Conservation (phyloP, 2,329 filamentous ascomycete species). For the Acrocalymma vagum region DNA sequence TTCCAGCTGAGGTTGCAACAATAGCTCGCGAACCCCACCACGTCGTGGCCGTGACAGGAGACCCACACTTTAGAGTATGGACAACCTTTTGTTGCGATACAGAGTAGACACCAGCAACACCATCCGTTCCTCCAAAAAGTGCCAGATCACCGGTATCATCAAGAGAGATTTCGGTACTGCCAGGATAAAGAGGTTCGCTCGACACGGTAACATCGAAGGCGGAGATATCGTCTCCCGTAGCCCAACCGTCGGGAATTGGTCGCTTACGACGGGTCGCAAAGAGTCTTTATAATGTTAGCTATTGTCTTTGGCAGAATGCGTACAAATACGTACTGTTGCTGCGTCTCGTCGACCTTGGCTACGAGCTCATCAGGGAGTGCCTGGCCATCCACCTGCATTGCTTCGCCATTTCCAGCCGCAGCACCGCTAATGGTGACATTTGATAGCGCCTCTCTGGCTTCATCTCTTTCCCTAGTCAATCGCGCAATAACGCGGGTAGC, state of each 20-base stretch:
- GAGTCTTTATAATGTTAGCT: conserved; percentile 64
- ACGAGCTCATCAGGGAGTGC: conserved; percentile 76
- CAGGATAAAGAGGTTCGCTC: conserved; percentile 68
- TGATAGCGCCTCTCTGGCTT: conserved; percentile 87
- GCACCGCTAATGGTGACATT: conserved; percentile 77
- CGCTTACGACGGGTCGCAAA: conserved; percentile 91
- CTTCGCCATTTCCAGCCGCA: conserved; percentile 70
- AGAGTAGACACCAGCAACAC: conserved; percentile 80
- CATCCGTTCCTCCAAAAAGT: conserved; percentile 78
- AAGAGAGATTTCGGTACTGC: conserved; percentile 65
- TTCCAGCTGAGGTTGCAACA: conserved; percentile 77
- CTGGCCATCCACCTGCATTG: conserved; percentile 91
- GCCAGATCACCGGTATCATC: conserved; percentile 71
- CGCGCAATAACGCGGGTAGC: conserved; percentile 95
- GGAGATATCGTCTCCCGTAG: conserved; percentile 74
- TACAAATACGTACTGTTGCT: conserved; percentile 71
- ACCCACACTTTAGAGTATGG: conserved; percentile 69
- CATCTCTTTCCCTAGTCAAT: conserved; percentile 88
- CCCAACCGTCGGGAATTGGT: conserved; percentile 85
- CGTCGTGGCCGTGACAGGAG: conserved; percentile 71
- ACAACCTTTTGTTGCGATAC: conserved; percentile 79
- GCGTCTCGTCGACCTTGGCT: conserved; percentile 79
- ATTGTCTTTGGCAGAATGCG: background rate
- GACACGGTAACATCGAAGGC: conserved; percentile 63
- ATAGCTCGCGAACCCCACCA: conserved; percentile 76